Conservation (phyloP, 176 grass and related monocot genomes). For the Carex parvula region DNA sequence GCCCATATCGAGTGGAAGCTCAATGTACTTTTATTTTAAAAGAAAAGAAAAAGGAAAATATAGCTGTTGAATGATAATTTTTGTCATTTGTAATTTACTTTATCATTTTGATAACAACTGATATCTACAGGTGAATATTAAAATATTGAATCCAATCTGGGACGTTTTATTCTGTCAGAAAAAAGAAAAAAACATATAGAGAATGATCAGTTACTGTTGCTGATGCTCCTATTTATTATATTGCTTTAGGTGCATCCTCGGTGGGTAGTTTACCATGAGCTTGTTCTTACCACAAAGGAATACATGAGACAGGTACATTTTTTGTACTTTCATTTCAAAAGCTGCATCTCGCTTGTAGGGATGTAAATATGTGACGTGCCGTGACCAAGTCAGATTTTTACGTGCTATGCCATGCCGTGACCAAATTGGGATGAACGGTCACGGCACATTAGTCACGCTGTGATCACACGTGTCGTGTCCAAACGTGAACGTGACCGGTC, state of each 20-base stretch:
- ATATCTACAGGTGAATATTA: not conserved
- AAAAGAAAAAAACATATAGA: too few species aligned
- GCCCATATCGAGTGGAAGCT: not conserved
- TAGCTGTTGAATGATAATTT: too few species aligned
- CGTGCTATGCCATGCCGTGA: too few species aligned
- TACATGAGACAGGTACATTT: conserved; percentile 78
- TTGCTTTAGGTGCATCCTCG: conserved; percentile 62
- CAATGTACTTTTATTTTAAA: not conserved
- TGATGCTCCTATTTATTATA: not conserved
- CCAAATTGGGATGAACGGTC: too few species aligned
- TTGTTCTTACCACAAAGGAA: conserved; percentile 90
- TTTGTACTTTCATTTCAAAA: conserved; percentile 10
- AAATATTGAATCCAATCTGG: not conserved
- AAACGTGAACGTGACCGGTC: too few species aligned
- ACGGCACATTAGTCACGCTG: too few species aligned
- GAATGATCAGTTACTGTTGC: not conserved
- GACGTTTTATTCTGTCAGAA: not conserved
- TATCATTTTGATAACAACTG: not conserved
- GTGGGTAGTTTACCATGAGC: conserved; percentile 76
- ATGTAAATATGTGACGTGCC: too few species aligned
- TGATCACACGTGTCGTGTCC: too few species aligned
- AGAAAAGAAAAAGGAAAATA: too few species aligned
- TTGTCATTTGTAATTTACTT: not conserved
- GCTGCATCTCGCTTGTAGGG: not conserved
- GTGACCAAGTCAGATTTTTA: too few species aligned